Evolutionary conservation across 2,329 filamentous ascomycete genomes (phyloP), one percentile per base, ranked within the genome.

Genomic region (Gaeumannomyces tritici): DNA sequence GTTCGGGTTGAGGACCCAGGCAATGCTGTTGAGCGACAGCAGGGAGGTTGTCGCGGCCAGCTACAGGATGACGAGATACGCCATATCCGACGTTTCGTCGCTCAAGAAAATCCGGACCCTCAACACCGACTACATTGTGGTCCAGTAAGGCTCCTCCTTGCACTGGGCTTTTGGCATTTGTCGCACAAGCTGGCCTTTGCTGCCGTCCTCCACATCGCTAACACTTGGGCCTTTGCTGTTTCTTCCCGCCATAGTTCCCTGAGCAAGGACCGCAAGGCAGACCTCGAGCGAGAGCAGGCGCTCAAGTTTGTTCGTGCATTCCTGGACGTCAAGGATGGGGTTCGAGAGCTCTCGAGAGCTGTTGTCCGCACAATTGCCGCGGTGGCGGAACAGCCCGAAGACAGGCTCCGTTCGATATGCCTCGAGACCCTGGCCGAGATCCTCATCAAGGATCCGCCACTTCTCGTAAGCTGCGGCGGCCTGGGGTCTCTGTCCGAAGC

Each of bases 291-390:
- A 62, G 95, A 99, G 74, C 95, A 99, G 75, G 95, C 95, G 15
- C 79, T 99, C 69, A 99, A 99, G 73, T 97, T 99, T 72, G 88
- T 98, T 29, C 86, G 95, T 64, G 91, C 93, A 12, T 99, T 99
- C 70, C 79, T 99, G 3, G 95, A 99, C 71, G 91, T 98, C 66
- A 97, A 97, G 71, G 91, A 92, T 65, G 95, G 95, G 13, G 88
- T 96, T 11, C 83, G 85, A 65, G 93, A 99, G 72, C 83, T 99
- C 47, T 96, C 95, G 1, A 84, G 90, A 63, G 88, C 91, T 0
- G 87, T 99, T 26, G 89, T 96, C 9, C 86, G 95, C 62, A 95
- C 93, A 8, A 88, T 99, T 63, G 91, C 95, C 35, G 90, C 95
- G 5, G 89, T 98, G 59, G 93, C 95, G 18, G 91, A 96, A 67